A percentile compares a stretch with the other conserved stretches of the same genome.
These are phyloP conservation scores for Pestalotiopsis sp. DNA, from an alignment of 2,329 filamentous ascomycete genomes.

Conservation along the genomic window DNA sequence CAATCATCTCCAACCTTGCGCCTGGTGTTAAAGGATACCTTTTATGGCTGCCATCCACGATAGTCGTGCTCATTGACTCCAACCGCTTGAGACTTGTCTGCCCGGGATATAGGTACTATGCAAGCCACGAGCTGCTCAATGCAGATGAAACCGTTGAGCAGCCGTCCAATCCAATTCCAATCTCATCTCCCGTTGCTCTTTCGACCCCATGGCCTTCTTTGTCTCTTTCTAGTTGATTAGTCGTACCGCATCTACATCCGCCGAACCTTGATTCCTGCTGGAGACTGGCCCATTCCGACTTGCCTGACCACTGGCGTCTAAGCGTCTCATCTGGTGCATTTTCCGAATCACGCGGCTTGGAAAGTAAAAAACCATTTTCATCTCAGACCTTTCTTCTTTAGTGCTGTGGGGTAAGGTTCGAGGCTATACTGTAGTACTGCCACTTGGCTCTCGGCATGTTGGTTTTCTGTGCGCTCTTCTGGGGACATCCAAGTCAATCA, in stretches of 20 bases:
- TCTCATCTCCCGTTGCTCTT: not conserved
- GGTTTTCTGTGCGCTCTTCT: not conserved
- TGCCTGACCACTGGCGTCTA: not conserved
- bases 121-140: not conserved
- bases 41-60: slow-evolving; percentile 5
- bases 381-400: not conserved
- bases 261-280: not conserved
- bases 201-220: not conserved
- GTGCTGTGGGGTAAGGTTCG: not conserved
- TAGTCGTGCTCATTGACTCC: not conserved
- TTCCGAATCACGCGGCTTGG: not conserved
- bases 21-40: not conserved
- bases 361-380: not conserved
- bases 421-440: not conserved
- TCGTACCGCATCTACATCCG: not conserved
- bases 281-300: not conserved
- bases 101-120: not conserved
- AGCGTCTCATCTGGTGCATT: not conserved
- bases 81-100: not conserved
- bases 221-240: not conserved
- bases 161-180: not conserved
- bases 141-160: not conserved
- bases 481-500: not conserved
- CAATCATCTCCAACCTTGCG: not conserved
- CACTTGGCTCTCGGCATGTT: not conserved